Evolutionary conservation across 495 filamentous ascomycete species (phyloP).

Genomic region (Penicillium chermesinum): DNA sequence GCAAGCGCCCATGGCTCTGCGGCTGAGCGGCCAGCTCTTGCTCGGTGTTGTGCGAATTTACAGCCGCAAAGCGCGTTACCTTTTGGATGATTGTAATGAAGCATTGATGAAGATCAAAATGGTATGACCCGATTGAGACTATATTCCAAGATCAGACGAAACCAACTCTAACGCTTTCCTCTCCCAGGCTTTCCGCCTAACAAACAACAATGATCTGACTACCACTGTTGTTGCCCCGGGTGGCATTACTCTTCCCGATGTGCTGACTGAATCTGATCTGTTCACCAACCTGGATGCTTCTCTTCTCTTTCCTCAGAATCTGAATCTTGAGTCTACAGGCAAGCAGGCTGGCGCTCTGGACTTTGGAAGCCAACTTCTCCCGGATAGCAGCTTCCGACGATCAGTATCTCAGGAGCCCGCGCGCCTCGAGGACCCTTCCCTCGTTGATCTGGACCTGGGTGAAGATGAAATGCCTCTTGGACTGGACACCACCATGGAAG

Average conservation of each 20-base stretch:
- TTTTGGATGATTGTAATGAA: slow-evolving; percentile 96
- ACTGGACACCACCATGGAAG: slow-evolving; percentile 66
- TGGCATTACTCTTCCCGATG: slow-evolving; percentile 76
- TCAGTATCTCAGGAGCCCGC: slow-evolving; percentile 46
- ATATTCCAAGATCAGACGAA: background rate
- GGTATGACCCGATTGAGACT: slow-evolving; percentile 57
- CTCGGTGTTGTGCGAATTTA: slow-evolving; percentile 96
- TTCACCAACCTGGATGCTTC: slow-evolving; percentile 71
- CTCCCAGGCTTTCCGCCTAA: slow-evolving; percentile 66
- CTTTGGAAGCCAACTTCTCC: slow-evolving; percentile 65
- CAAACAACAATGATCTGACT: slow-evolving; percentile 75
- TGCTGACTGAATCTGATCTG: slow-evolving; percentile 83
- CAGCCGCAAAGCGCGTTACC: slow-evolving; percentile 90
- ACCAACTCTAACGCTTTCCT: slow-evolving; percentile 21
- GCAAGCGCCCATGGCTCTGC: slow-evolving; percentile 90
- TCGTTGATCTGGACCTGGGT: slow-evolving; percentile 49
- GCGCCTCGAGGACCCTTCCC: slow-evolving; percentile 44
- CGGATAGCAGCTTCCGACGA: slow-evolving; percentile 53
- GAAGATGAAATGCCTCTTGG: slow-evolving; percentile 43
- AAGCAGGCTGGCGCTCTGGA: slow-evolving; percentile 52
- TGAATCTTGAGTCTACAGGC: slow-evolving; percentile 52
- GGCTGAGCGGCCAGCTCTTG: slow-evolving; percentile 87
- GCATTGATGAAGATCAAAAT: slow-evolving; percentile 96
- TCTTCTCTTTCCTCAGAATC: slow-evolving; percentile 63
- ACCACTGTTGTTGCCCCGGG: slow-evolving; percentile 61